These are phyloP conservation scores for Yarrowia phangngaensis DNA, from an alignment of 805 yeast genomes.

Conservation along the genomic window DNA sequence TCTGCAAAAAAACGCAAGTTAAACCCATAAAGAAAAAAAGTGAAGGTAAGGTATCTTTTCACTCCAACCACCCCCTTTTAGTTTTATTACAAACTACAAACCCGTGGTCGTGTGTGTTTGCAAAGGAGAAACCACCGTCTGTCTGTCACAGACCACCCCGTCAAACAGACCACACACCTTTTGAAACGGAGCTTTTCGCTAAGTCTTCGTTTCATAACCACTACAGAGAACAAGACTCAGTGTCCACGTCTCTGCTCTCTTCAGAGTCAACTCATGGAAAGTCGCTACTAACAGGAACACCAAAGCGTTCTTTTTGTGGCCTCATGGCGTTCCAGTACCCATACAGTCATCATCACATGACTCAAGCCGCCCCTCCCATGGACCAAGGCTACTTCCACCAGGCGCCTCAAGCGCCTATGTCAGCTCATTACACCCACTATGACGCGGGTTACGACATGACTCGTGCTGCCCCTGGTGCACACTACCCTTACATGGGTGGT, in stretches of 20 bases:
- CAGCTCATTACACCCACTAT: constrained; percentile 8
- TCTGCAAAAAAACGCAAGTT: too few species aligned
- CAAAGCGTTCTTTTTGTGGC: too few species aligned
- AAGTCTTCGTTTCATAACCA: constrained; percentile 32
- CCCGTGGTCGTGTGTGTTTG: constrained; percentile 18
- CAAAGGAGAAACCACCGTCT: not conserved
- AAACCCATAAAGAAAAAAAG: too few species aligned
- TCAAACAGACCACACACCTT: not conserved
- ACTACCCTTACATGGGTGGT: constrained; percentile 12
- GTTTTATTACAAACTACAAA: too few species aligned
- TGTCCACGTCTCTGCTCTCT: too few species aligned
- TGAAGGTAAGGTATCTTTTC: too few species aligned
- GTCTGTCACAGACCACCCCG: not conserved
- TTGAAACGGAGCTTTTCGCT: constrained; percentile 34
- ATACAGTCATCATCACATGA: constrained; percentile 30
- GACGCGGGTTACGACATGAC: constrained; percentile 25
- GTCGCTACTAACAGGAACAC: too few species aligned
- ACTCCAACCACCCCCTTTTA: too few species aligned
- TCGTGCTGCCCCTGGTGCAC: too few species aligned
- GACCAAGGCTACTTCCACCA: constrained; percentile 28
- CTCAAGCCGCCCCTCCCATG: constrained; percentile 26
- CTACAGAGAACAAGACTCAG: too few species aligned
- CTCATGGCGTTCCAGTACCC: constrained; percentile 29
- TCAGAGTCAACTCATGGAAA: too few species aligned
- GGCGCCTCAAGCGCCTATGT: constrained; percentile 24